These are phyloP conservation scores for Bigelowiella natans DNA, from an alignment of 78 protist species.

Conservation along the genomic window DNA sequence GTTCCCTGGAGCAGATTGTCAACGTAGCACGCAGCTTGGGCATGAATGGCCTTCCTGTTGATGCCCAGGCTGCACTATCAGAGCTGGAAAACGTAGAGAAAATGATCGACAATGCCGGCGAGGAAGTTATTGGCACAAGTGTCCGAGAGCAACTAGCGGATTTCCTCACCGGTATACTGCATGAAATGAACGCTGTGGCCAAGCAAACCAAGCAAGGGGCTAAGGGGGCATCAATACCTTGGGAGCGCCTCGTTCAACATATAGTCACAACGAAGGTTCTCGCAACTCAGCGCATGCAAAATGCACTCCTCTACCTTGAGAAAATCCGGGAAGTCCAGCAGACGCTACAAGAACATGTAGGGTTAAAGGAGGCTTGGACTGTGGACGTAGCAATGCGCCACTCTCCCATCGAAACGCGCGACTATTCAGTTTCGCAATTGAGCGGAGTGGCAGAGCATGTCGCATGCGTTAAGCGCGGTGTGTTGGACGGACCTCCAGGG, in stretches of 20 bases:
- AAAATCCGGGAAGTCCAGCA: neutral
- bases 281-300: neutral
- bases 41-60: neutral
- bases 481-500: neutral
- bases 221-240: neutral
- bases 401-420: neutral
- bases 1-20: neutral
- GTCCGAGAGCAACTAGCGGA: neutral
- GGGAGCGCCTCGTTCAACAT: neutral
- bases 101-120: neutral
- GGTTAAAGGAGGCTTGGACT: neutral
- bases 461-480: neutral
- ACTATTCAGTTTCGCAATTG: neutral
- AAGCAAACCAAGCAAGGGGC: neutral
- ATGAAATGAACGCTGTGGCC: neutral
- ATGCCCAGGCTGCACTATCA: neutral
- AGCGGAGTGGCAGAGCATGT: neutral
- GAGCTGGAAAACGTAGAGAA: neutral
- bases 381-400: neutral
- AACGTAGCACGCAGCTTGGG: neutral
- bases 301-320: neutral
- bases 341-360: neutral
- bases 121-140: neutral
- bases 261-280: neutral
- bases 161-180: neutral